phyloP scores from a whole-genome alignment of 2,329 filamentous ascomycete species.

The Fusarium sp. region DNA sequence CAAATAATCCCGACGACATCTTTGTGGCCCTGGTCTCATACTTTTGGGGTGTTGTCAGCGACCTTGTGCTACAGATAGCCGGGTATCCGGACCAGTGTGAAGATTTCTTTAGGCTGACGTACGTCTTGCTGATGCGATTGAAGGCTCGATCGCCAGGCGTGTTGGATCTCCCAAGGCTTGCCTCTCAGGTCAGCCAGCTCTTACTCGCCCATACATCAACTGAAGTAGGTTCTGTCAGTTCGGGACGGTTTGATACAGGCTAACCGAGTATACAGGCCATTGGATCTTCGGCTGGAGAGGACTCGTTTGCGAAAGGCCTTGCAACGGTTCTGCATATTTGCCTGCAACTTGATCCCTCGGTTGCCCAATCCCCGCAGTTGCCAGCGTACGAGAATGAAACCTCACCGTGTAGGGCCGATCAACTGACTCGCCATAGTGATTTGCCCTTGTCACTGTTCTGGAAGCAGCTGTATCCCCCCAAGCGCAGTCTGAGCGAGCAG shows the following conservation, averaged over 20 bases:
- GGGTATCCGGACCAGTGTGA: conserved; percentile 52
- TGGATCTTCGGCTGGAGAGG: conserved; percentile 42
- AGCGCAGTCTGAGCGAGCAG: conserved; percentile 46
- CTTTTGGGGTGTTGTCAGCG: conserved; percentile 49
- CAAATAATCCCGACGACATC: not conserved
- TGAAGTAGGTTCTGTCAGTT: conserved; percentile 49
- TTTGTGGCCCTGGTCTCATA: conserved; percentile 36
- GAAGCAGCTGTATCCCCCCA: conserved; percentile 73
- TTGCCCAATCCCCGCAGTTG: conserved; percentile 39
- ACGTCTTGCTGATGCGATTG: conserved; percentile 55
- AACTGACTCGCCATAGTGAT: conserved; percentile 37
- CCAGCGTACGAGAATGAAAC: conserved; percentile 40
- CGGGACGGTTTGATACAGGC: not conserved
- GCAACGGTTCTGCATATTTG: conserved; percentile 47
- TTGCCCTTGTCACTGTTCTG: conserved; percentile 64
- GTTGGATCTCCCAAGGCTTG: conserved; percentile 46
- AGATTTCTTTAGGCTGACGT: conserved; percentile 59
- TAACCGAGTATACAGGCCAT: conserved; percentile 40
- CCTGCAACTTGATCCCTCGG: conserved; percentile 44
- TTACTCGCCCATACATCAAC: conserved; percentile 55
- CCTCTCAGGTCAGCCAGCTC: conserved; percentile 46
- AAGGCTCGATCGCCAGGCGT: conserved; percentile 41
- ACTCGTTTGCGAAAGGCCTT: conserved; percentile 47
- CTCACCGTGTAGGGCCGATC: not conserved
- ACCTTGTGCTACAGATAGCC: conserved; percentile 50